A percentile compares a stretch with the other conserved stretches of the same genome.
phyloP scores from a whole-genome alignment of 768 basidiomycete species.

The Boletus reticuloceps region DNA sequence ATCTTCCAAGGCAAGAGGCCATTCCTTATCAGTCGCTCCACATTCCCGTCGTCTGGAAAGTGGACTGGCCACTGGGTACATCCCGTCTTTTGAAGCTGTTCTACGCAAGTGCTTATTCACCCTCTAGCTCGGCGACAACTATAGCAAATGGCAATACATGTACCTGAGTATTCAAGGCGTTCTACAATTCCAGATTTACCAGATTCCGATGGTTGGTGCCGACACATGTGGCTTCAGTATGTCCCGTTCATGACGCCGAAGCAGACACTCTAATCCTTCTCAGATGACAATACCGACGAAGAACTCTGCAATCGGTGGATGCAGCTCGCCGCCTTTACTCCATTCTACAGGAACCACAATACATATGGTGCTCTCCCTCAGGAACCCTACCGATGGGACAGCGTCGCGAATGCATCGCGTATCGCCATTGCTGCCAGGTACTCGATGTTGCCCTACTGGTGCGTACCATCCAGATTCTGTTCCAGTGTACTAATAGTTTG shows the following conservation, averaged over 20 bases:
- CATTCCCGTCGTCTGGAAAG: conserved; percentile 63
- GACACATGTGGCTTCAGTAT: conserved; percentile 49
- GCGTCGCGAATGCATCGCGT: conserved; percentile 70
- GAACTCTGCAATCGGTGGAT: conserved; percentile 85
- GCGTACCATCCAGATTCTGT: conserved; percentile 18
- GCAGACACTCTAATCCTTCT: not conserved
- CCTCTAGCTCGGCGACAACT: conserved; percentile 69
- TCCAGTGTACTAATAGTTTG: not conserved
- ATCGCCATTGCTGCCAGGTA: conserved; percentile 73
- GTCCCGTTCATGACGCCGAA: not conserved
- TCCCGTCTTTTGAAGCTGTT: not conserved
- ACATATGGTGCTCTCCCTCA: conserved; percentile 63
- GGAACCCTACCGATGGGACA: conserved; percentile 81
- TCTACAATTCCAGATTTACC: conserved; percentile 81
- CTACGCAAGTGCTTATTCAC: not conserved
- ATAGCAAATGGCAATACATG: conserved; percentile 73
- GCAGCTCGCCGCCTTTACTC: conserved; percentile 79
- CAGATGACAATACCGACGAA: conserved; percentile 64
- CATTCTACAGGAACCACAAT: conserved; percentile 84
- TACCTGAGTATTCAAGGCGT: conserved; percentile 69
- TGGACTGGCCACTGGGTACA: conserved; percentile 73
- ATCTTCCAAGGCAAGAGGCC: conserved; percentile 61
- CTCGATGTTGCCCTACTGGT: conserved; percentile 76
- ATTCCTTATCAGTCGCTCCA: conserved; percentile 69
- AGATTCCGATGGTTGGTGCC: conserved; percentile 81